Conservation (phyloP, 2,329 filamentous ascomycete species). For the Xylaria sp. region DNA sequence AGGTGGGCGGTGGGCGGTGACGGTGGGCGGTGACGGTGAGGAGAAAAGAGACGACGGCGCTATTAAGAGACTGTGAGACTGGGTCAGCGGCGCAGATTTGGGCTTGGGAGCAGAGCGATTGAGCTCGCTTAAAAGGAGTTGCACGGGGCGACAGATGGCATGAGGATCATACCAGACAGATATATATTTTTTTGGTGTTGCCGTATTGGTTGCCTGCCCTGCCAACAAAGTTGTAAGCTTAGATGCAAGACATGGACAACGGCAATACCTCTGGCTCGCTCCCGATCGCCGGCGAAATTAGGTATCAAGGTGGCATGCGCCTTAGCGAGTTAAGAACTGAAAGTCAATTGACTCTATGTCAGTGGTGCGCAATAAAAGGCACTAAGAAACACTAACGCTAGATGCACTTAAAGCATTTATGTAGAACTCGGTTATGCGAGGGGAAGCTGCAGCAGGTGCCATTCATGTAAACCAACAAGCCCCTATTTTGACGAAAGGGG, state of each 20-base stretch:
- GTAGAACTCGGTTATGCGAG: not conserved
- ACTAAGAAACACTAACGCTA: not conserved
- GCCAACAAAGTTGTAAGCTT: not conserved
- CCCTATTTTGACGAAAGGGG: not conserved
- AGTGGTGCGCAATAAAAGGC: not conserved
- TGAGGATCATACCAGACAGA: constrained; percentile 28
- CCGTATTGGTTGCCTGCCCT: constrained; percentile 1
- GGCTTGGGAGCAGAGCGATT: not conserved
- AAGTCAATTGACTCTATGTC: not conserved
- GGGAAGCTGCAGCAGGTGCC: too few species aligned
- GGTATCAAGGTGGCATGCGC: not conserved
- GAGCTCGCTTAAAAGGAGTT: not conserved
- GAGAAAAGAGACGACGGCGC: constrained; percentile 4
- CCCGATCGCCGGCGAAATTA: constrained; percentile 18
- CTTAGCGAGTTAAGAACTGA: constrained; percentile 20
- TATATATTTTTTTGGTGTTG: constrained; percentile 14
- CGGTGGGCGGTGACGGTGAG: not conserved
- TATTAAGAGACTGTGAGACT: not conserved
- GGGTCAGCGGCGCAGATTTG: not conserved
- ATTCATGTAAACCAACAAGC: not conserved
- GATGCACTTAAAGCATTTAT: constrained; percentile 19
- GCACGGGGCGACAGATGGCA: constrained; percentile 21
- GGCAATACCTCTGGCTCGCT: not conserved
- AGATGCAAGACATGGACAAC: not conserved
- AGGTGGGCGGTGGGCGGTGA: not conserved